phyloP scores from a whole-genome alignment of 345 rosid genomes.

The Salix viminalis region DNA sequence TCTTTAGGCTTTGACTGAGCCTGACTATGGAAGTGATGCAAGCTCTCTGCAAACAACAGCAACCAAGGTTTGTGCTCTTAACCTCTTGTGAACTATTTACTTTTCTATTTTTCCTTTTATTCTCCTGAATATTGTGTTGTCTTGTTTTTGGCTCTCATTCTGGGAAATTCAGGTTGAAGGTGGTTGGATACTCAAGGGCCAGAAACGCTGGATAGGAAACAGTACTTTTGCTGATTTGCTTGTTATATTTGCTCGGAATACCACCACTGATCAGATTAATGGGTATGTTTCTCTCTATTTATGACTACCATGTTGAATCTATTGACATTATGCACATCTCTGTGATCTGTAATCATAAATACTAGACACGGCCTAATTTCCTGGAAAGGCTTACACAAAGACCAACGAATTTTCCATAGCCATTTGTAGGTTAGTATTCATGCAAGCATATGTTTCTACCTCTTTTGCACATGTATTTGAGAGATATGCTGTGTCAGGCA shows the following conservation, averaged over 20 bases:
- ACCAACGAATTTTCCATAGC: neutral
- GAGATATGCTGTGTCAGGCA: too few relatives aligned
- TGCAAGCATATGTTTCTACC: too few relatives aligned
- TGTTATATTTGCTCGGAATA: constrained; percentile 76
- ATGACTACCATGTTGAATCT: neutral
- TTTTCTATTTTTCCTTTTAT: neutral
- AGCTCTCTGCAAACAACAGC: constrained; percentile 77
- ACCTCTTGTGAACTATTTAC: neutral
- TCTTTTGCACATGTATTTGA: too few relatives aligned
- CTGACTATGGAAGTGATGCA: constrained; percentile 96
- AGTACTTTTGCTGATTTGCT: constrained; percentile 93
- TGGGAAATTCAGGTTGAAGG: constrained; percentile 57
- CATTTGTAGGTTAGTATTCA: too few relatives aligned
- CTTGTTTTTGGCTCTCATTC: constrained; percentile 2
- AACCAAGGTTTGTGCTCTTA: constrained; percentile 53
- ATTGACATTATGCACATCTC: neutral
- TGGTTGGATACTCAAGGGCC: constrained; percentile 88
- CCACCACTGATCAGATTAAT: constrained; percentile 73
- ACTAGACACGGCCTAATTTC: neutral
- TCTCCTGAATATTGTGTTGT: constrained; percentile 9
- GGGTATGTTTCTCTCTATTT: constrained; percentile 48
- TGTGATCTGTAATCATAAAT: neutral
- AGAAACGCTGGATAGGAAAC: constrained; percentile 98
- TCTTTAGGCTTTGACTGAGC: constrained; percentile 85
- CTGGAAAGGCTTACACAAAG: neutral